Conservation (phyloP, 805 yeast species). For the Ogataea saltuana region DNA sequence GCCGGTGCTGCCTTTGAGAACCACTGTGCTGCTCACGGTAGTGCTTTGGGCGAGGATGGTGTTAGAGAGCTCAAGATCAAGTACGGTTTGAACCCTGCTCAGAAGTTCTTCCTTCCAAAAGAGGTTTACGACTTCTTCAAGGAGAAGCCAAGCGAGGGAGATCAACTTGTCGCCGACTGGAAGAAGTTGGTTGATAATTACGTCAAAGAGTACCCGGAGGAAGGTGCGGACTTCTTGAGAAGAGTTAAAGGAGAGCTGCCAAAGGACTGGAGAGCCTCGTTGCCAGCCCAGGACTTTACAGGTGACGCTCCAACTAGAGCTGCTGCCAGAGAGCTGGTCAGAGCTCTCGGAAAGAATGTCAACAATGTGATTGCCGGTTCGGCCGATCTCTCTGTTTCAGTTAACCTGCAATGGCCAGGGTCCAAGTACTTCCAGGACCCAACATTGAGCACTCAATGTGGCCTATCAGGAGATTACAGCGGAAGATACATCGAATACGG, state of each 20-base stretch:
- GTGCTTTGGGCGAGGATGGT: slow-evolving; percentile 93
- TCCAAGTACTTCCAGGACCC: slow-evolving; percentile 94
- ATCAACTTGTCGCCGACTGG: slow-evolving; percentile 74
- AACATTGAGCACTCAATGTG: slow-evolving; percentile 43
- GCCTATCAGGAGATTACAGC: slow-evolving; percentile 71
- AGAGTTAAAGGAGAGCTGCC: slow-evolving; percentile 80
- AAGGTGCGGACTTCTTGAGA: slow-evolving; percentile 75
- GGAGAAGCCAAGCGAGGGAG: slow-evolving; percentile 60
- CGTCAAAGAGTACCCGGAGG: slow-evolving; percentile 67
- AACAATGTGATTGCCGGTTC: slow-evolving; percentile 80
- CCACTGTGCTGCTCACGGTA: slow-evolving; percentile 92
- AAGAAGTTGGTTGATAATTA: slow-evolving; percentile 60
- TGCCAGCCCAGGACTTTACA: slow-evolving; percentile 86
- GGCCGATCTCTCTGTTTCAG: slow-evolving; percentile 94
- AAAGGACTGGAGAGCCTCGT: slow-evolving; percentile 72
- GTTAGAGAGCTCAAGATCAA: slow-evolving; percentile 78
- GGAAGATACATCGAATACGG: slow-evolving; percentile 97
- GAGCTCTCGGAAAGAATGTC: slow-evolving; percentile 67
- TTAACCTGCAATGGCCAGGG: slow-evolving; percentile 80
- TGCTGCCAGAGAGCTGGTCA: slow-evolving; percentile 81
- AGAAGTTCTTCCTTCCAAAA: slow-evolving; percentile 75
- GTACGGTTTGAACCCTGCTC: slow-evolving; percentile 86
- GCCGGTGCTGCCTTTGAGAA: slow-evolving; percentile 85
- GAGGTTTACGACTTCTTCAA: slow-evolving; percentile 77
- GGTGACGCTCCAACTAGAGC: slow-evolving; percentile 90